These are phyloP conservation scores for Drechslerella coelobrocha DNA, from an alignment of 2,329 filamentous ascomycete genomes.

Conservation along the genomic window DNA sequence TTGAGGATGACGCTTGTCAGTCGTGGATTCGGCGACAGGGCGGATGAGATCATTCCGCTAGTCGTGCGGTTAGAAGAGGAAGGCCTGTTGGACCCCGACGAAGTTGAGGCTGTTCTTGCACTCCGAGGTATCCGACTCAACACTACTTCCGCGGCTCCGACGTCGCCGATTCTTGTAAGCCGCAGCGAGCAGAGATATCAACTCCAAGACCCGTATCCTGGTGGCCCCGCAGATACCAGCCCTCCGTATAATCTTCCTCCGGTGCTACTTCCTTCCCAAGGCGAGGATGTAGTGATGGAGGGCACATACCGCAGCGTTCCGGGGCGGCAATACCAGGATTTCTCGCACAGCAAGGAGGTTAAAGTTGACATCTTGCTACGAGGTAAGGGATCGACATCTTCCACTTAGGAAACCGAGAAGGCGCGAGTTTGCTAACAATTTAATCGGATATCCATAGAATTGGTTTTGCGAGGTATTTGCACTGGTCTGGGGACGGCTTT, in stretches of 20 bases:
- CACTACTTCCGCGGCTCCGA: conserved; percentile 43
- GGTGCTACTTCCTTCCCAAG: conserved; percentile 35
- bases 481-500: conserved; percentile 43
- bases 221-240: conserved; percentile 33
- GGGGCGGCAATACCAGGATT: conserved; percentile 44
- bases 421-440: conserved; percentile 14
- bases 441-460: conserved; percentile 21
- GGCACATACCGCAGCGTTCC: conserved; percentile 27
- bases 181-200: conserved; percentile 48
- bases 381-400: conserved; percentile 21
- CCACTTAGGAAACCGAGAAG: background rate
- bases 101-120: conserved; percentile 44
- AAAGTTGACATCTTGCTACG: conserved; percentile 49
- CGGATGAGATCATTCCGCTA: conserved; percentile 42
- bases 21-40: conserved; percentile 34
- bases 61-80: conserved; percentile 38
- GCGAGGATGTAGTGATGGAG: conserved; percentile 43
- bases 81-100: conserved; percentile 43
- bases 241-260: conserved; percentile 47
- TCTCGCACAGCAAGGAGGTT: conserved; percentile 48
- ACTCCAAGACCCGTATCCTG: conserved; percentile 41
- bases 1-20: conserved; percentile 25
- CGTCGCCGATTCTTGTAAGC: conserved; percentile 46
- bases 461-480: conserved; percentile 47
- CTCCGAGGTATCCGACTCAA: conserved; percentile 47